Base-by-base conservation (phyloP, 2,329 filamentous ascomycete species). In the Xylaria sp. region DNA sequence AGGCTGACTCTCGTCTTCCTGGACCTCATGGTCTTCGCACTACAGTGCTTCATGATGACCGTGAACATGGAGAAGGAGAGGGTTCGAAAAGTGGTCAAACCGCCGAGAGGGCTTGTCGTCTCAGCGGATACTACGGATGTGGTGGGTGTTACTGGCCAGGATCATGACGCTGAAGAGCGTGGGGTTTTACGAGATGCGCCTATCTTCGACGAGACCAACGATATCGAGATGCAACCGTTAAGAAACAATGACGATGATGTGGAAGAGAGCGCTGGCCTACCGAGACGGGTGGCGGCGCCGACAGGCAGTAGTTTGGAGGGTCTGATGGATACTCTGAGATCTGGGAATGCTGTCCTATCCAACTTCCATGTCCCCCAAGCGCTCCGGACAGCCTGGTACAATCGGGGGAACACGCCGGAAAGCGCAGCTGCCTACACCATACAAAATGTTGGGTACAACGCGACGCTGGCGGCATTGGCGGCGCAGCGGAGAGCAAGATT, bases 31-130 rank as follows among this genome's bases (percentile, higher is more conserved):
- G 76, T 89, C 7, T 63, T 88, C 38, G 71, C 69, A 1, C 63
- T 87, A 13, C 86, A 89, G 67, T 83, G 82, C 58, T 68, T 87
- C 40, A 87, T 88, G 85, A 69, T 89, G 52, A 76, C 84, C 2
- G 79, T 88, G 9, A 83, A 85, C 63, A 76, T 81, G 42, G 83
- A 88, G 63, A 76, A 80, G 57, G 84, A 87, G 62, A 78, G 76
- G 52, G 71, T 88, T 19, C 76, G 80, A 26, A 76, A 79, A 45
- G 70, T 74, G 13, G 72, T 83, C 6, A 74, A 73, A 44, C 69
- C 71, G 49, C 72, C 72, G 37, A 58, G 61, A 29, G 21, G 53
- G 29, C 43, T 45, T 54, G 21, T 56, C 38, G 9, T 34, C 55
- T n/a, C 69, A 17, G 68, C 66, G 1, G 66, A 69, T 7, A 29